A percentile compares a stretch with the other conserved stretches of the same genome.
Conservation (phyloP, 2,329 filamentous ascomycete genomes). For the Chalaropsis thielavioides region DNA sequence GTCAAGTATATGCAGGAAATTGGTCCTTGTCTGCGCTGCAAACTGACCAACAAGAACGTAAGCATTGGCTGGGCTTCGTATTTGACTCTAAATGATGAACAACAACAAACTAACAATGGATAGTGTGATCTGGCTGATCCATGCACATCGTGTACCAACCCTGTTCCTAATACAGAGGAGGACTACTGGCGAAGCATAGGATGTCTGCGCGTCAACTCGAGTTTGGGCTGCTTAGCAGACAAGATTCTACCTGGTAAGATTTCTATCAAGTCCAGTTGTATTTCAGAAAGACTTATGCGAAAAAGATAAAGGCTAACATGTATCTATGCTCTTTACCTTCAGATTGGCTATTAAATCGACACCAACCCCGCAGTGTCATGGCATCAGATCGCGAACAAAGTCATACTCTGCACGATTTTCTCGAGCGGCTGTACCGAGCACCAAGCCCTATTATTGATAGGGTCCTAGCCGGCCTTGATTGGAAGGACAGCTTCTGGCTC, state of each 20-base stretch:
- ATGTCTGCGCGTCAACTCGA: conserved; percentile 11
- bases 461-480: conserved; percentile 35
- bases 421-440: conserved; percentile 33
- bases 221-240: conserved; percentile 8
- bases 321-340: background rate
- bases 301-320: background rate
- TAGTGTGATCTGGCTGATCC: conserved; percentile 13
- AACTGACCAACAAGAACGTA: conserved; percentile 15
- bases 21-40: conserved; percentile 14
- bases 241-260: conserved; percentile 12
- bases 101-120: background rate
- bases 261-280: background rate
- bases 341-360: background rate
- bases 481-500: conserved; percentile 44
- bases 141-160: conserved; percentile 12
- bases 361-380: conserved; percentile 34
- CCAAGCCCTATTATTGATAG: conserved; percentile 28
- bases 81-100: background rate
- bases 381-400: conserved; percentile 32
- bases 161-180: background rate
- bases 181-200: conserved; percentile 14
- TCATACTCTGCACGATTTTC: conserved; percentile 36
- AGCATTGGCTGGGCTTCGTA: background rate
- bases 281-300: background rate
- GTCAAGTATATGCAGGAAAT: conserved; percentile 7